A percentile compares a stretch with the other conserved stretches of the same genome.
phyloP scores from a whole-genome alignment of 2,329 filamentous ascomycete species.

The Fusarium bulbicola region DNA sequence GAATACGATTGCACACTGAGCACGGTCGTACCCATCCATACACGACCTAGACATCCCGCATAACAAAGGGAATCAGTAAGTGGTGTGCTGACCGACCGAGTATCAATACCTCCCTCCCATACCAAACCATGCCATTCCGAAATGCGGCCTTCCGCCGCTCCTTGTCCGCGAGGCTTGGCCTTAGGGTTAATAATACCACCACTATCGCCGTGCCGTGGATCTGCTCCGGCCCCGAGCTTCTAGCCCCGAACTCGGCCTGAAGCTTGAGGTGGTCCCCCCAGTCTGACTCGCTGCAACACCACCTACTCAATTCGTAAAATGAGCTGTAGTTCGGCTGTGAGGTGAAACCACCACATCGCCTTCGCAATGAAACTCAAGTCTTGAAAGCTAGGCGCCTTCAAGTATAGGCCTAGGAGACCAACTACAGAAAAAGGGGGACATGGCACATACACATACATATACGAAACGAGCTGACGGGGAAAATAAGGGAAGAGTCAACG shows the following conservation, averaged over 20 bases:
- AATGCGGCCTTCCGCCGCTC: slow-evolving; percentile 28
- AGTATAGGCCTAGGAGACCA: slow-evolving; percentile 4
- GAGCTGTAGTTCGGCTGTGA: slow-evolving; percentile 10
- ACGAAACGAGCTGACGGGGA: slow-evolving; percentile 15
- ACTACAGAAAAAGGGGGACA: slow-evolving; percentile 11
- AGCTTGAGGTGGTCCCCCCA: slow-evolving; percentile 35
- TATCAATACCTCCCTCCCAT: not conserved
- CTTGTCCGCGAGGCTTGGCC: slow-evolving; percentile 14
- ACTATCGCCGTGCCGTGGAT: slow-evolving; percentile 25
- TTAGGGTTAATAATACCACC: slow-evolving; percentile 19
- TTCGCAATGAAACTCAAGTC: slow-evolving; percentile 25
- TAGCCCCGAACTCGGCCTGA: slow-evolving; percentile 39
- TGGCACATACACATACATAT: not conserved
- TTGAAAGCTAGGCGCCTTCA: slow-evolving; percentile 36
- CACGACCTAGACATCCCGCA: not conserved
- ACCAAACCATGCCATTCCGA: not conserved
- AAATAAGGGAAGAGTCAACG: not conserved
- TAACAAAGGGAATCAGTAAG: not conserved
- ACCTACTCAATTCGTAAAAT: slow-evolving; percentile 34
- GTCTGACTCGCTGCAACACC: slow-evolving; percentile 35
- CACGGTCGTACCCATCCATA: slow-evolving; percentile 16
- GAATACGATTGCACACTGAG: slow-evolving; percentile 19
- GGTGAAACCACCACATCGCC: slow-evolving; percentile 24
- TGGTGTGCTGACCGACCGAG: slow-evolving; percentile 18
- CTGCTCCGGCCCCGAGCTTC: slow-evolving; percentile 33